A percentile compares a stretch with the other conserved stretches of the same genome.
phyloP scores from a whole-genome alignment of 2,329 filamentous ascomycete species.

The Colletotrichum sp. region DNA sequence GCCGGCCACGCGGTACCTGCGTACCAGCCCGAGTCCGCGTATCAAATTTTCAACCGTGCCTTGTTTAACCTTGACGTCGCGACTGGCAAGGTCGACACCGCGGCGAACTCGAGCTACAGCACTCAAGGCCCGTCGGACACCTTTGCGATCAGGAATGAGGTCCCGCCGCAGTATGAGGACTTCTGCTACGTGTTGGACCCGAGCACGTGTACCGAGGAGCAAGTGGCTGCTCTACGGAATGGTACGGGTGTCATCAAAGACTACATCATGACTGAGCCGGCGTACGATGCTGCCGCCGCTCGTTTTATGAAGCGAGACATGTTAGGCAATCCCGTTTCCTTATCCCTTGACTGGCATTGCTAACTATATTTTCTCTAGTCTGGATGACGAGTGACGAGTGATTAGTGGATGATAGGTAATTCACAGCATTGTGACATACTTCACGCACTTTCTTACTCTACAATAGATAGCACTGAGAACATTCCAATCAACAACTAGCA shows the following conservation, averaged over 20 bases:
- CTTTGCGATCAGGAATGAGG: constrained; percentile 22
- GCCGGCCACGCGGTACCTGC: constrained; percentile 62
- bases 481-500: neutral
- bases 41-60: constrained; percentile 55
- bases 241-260: constrained; percentile 56
- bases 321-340: neutral
- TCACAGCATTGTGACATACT: neutral
- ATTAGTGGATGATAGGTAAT: neutral
- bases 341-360: neutral
- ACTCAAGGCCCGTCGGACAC: constrained; percentile 25
- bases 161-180: constrained; percentile 25
- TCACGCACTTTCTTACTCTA: neutral
- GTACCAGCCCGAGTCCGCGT: constrained; percentile 51
- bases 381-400: neutral
- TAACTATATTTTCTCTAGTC: neutral
- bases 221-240: constrained; percentile 54
- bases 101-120: constrained; percentile 16
- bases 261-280: constrained; percentile 22
- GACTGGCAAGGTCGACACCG: constrained; percentile 25
- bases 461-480: neutral
- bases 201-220: constrained; percentile 44
- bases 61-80: constrained; percentile 25
- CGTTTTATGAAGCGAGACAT: neutral
- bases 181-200: constrained; percentile 29
- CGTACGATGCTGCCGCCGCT: neutral